These are phyloP conservation scores for Leishmania tropica DNA, from an alignment of 208 protist species.

Conservation along the genomic window DNA sequence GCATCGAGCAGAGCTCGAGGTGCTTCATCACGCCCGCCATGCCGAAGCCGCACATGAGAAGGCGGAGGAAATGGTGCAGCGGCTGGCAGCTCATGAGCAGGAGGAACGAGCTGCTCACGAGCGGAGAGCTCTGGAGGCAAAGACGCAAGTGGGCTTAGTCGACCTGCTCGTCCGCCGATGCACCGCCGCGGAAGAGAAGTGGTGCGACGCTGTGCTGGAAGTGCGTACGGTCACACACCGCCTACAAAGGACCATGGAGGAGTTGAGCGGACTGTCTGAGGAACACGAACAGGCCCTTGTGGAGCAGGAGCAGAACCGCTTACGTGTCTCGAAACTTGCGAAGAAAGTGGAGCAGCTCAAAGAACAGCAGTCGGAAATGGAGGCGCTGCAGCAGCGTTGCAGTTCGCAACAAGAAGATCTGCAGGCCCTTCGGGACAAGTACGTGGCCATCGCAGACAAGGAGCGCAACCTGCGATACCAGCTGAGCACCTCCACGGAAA, in stretches of 20 bases:
- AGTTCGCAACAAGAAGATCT: conserved; percentile 21
- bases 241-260: not conserved
- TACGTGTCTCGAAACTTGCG: conserved; percentile 14
- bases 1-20: not conserved
- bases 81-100: conserved; percentile 8
- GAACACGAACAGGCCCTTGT: conserved; percentile 9
- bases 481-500: conserved; percentile 12
- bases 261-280: not conserved
- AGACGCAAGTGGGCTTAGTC: not conserved
- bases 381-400: conserved; percentile 24
- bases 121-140: not conserved
- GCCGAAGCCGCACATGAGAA: not conserved
- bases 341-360: conserved; percentile 26
- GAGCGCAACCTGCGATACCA: conserved; percentile 26
- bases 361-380: conserved; percentile 18
- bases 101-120: not conserved
- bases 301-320: conserved; percentile 14
- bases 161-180: conserved; percentile 32
- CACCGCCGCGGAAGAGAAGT: conserved; percentile 23
- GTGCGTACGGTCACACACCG: conserved; percentile 3
- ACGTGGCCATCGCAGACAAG: conserved; percentile 26
- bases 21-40: not conserved
- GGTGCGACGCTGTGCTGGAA: conserved; percentile 15
- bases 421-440: conserved; percentile 24
- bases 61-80: not conserved